Conservation (phyloP, 164 flowering plant species). For the Litsea cubeba region DNA sequence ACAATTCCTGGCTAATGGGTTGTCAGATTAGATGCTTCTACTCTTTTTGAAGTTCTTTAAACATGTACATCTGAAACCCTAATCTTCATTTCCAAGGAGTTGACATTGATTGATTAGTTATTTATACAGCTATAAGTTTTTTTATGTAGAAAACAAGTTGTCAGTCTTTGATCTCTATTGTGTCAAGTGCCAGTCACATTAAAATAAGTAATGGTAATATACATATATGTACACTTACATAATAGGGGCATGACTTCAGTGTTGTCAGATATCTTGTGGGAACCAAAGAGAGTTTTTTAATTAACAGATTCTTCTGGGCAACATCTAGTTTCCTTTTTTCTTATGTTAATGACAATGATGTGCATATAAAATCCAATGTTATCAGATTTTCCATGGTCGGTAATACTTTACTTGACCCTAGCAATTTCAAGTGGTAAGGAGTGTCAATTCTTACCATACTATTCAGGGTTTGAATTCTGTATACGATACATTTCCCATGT, state of each 20-base stretch:
- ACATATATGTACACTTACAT: neutral
- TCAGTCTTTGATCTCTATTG: constrained; percentile 31
- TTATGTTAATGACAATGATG: neutral
- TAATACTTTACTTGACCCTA: neutral
- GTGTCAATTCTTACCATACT: too few relatives aligned
- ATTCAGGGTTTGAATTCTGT: too few relatives aligned
- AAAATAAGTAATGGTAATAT: neutral
- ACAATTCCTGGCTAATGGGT: neutral
- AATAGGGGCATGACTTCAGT: constrained; percentile 4
- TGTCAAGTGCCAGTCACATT: constrained; percentile 20
- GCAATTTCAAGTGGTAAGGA: neutral
- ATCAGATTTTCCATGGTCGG: neutral
- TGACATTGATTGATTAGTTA: constrained; percentile 33
- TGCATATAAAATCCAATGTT: neutral
- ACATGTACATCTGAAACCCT: neutral
- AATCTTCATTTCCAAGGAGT: constrained; percentile 26
- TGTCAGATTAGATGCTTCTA: constrained; percentile 31
- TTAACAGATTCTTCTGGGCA: neutral
- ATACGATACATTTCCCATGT: too few relatives aligned
- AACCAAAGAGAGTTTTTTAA: neutral
- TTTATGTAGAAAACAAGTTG: constrained; percentile 25
- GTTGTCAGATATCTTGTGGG: neutral
- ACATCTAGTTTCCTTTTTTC: neutral
- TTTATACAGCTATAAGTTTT: constrained; percentile 3
- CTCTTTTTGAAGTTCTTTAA: constrained; percentile 8